Percentiles rank a stretch among this genome's conserved stretches.
phyloP scores from a whole-genome alignment of 768 basidiomycete genomes.

The Flagelloscypha sp. region DNA sequence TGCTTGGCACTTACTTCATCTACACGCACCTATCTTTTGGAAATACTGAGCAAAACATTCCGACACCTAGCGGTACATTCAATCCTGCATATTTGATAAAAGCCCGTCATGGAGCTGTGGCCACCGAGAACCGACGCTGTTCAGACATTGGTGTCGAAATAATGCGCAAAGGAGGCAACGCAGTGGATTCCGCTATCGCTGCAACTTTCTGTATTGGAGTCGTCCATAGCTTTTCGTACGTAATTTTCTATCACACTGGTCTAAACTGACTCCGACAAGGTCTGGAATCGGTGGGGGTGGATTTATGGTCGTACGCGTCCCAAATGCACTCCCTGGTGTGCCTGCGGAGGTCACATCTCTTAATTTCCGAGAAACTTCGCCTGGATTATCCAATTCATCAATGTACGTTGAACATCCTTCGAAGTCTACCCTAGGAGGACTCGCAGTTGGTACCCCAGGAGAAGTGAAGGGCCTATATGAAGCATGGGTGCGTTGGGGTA shows the following conservation, averaged over 20 bases:
- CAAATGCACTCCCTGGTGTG: constrained; percentile 33
- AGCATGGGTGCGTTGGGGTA: constrained; percentile 78
- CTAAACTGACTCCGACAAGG: constrained; percentile 33
- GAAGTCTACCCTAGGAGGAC: constrained; percentile 61
- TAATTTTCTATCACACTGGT: too few relatives aligned
- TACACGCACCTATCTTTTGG: too few relatives aligned
- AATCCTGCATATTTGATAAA: constrained; percentile 48
- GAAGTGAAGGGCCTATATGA: constrained; percentile 83
- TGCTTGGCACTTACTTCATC: too few relatives aligned
- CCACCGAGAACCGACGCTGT: constrained; percentile 56
- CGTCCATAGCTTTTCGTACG: constrained; percentile 58
- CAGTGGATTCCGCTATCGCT: constrained; percentile 58
- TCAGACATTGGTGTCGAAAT: constrained; percentile 52
- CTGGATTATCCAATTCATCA: constrained; percentile 56
- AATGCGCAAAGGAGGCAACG: constrained; percentile 54
- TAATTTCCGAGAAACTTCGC: constrained; percentile 87
- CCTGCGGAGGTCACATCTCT: constrained; percentile 61
- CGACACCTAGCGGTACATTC: too few relatives aligned
- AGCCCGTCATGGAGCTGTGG: constrained; percentile 54
- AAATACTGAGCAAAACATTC: too few relatives aligned
- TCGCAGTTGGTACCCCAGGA: constrained; percentile 86
- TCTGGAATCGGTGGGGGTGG: constrained; percentile 87
- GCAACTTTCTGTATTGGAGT: constrained; percentile 49
- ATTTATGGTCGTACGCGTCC: constrained; percentile 76
- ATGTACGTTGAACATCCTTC: constrained; percentile 64